phyloP scores from a whole-genome alignment of 805 yeast species.

The Starmerella vitae region DNA sequence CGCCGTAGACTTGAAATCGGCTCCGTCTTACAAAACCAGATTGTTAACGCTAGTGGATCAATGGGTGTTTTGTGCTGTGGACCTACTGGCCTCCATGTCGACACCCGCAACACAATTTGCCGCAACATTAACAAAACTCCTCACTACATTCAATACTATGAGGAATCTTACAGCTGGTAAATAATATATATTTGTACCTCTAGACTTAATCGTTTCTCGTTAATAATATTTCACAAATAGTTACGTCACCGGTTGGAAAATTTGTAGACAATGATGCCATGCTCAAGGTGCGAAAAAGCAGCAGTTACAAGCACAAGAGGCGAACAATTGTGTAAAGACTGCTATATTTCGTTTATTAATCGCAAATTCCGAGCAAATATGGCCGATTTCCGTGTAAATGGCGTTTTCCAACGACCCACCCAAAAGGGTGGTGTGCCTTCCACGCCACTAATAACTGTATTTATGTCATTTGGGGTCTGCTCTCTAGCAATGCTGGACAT shows the following conservation, averaged over 20 bases:
- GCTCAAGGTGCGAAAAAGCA: constrained; percentile 12
- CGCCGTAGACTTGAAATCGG: constrained; percentile 7
- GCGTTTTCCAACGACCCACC: constrained; percentile 27
- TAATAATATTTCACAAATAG: no score
- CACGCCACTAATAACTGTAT: constrained; percentile 23
- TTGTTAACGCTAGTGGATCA: constrained; percentile 31
- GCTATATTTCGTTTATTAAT: constrained; percentile 60
- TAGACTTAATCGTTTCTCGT: no score
- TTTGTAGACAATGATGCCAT: constrained; percentile 5
- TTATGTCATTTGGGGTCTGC: constrained; percentile 53
- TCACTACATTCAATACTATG: constrained; percentile 50
- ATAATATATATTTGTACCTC: no score
- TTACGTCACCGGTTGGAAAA: no score
- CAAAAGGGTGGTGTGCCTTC: neutral
- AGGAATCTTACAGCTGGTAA: constrained; percentile 59
- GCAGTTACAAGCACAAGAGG: constrained; percentile 31
- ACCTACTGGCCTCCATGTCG: constrained; percentile 46
- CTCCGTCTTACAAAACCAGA: constrained; percentile 28
- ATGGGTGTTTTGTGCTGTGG: constrained; percentile 52
- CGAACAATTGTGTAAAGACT: constrained; percentile 47
- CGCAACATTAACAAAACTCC: constrained; percentile 30
- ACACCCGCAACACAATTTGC: constrained; percentile 37
- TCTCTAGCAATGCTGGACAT: constrained; percentile 61
- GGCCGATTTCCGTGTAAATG: constrained; percentile 66
- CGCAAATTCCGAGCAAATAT: constrained; percentile 72